These are phyloP conservation scores for Cladosporium velox DNA, from an alignment of 2,329 filamentous ascomycete species.

Conservation along the genomic window DNA sequence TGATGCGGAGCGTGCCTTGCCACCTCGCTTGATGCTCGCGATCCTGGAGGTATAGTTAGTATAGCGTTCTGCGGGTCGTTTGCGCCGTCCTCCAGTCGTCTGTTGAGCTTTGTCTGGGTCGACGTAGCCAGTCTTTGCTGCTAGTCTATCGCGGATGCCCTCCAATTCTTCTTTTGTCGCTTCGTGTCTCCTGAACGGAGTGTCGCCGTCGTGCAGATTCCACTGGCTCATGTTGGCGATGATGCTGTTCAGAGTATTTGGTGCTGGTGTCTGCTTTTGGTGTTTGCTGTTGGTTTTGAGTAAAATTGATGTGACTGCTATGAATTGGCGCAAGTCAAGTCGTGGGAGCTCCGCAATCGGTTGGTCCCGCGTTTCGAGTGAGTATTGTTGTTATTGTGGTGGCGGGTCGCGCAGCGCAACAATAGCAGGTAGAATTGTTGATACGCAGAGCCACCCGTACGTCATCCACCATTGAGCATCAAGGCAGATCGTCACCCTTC, in stretches of 20 bases:
- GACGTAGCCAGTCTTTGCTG: background rate
- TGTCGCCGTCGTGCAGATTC: background rate
- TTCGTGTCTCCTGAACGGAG: background rate
- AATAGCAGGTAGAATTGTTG: background rate
- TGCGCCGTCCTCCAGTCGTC: background rate
- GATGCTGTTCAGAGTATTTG: background rate
- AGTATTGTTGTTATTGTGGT: background rate
- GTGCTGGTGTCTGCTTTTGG: background rate
- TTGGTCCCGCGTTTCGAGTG: background rate
- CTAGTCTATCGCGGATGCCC: background rate
- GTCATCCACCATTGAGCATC: background rate
- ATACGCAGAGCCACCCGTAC: background rate
- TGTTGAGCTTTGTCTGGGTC: background rate
- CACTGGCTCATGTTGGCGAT: background rate
- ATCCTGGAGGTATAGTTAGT: slow-evolving; percentile 12
- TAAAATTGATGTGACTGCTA: background rate
- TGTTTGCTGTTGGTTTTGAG: background rate
- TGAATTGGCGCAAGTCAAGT: background rate
- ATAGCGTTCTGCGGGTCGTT: background rate
- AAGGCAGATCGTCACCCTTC: background rate
- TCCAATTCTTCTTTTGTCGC: background rate
- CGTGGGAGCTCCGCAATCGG: background rate
- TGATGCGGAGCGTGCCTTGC: slow-evolving; percentile 18
- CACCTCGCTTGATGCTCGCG: slow-evolving; percentile 17
- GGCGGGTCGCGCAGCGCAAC: background rate